phyloP scores from a whole-genome alignment of 805 yeast species.

The Candida montana region DNA sequence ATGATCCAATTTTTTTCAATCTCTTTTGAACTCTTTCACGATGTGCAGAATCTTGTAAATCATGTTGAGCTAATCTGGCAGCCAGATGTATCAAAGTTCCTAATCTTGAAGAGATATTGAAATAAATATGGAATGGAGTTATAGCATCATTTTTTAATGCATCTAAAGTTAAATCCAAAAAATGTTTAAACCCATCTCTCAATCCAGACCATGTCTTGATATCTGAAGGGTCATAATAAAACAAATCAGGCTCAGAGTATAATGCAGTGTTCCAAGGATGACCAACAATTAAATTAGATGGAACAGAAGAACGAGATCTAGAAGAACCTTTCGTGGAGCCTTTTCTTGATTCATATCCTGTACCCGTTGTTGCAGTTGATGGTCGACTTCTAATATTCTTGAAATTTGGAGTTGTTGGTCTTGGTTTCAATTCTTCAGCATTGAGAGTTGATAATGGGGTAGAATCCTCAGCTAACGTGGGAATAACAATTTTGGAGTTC shows the following conservation, averaged over 20 bases:
- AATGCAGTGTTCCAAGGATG: constrained; percentile 24
- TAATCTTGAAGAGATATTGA: constrained; percentile 48
- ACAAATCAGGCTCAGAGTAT: constrained; percentile 35
- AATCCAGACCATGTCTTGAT: constrained; percentile 55
- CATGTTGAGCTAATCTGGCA: constrained; percentile 48
- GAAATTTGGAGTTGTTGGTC: constrained; percentile 1
- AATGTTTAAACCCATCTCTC: constrained; percentile 40
- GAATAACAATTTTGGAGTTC: constrained; percentile 24
- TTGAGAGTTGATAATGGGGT: constrained; percentile 16
- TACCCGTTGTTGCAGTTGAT: constrained; percentile 12
- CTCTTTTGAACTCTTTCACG: constrained; percentile 43
- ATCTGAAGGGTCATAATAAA: constrained; percentile 58
- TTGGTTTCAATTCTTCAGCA: constrained; percentile 19
- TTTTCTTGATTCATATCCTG: constrained; percentile 10
- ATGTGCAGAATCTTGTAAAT: constrained; percentile 41
- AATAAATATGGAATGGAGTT: constrained; percentile 47
- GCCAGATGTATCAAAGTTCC: constrained; percentile 49
- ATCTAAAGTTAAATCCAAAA: constrained; percentile 43
- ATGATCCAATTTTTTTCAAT: constrained; percentile 46
- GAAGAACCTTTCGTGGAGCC: constrained; percentile 11
- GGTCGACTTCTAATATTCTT: constrained; percentile 15
- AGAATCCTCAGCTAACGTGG: constrained; percentile 23
- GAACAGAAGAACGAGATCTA: constrained; percentile 15
- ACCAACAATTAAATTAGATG: constrained; percentile 15
- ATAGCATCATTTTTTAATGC: constrained; percentile 47